These are phyloP conservation scores for Camellia oleifera DNA, from an alignment of 179 eudicot genomes.

Conservation along the genomic window DNA sequence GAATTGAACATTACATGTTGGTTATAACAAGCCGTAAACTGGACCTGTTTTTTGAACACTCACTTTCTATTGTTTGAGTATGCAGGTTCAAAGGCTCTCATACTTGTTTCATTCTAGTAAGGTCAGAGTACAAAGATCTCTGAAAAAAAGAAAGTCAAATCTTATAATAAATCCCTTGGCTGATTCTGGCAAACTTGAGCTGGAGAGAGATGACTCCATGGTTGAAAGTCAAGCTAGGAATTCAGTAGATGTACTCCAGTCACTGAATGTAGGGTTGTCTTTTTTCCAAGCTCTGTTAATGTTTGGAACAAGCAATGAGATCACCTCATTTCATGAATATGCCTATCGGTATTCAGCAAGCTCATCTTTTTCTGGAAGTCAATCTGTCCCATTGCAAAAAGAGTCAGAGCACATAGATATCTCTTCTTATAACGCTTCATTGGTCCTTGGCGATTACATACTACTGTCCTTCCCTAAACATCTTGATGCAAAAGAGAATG, in stretches of 20 bases:
- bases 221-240: neutral
- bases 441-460: constrained; percentile 19
- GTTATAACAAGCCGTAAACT: too few species aligned
- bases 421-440: constrained; percentile 11
- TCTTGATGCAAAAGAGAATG: constrained; percentile 18
- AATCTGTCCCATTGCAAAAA: constrained; percentile 3
- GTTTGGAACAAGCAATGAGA: neutral
- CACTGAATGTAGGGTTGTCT: neutral
- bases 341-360: too few species aligned
- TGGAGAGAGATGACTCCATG: neutral
- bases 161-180: neutral
- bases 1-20: too few species aligned
- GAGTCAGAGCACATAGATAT: neutral
- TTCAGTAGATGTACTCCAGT: neutral
- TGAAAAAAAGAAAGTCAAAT: constrained; percentile 1
- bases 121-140: constrained; percentile 6
- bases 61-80: too few species aligned
- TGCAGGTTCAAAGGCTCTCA: constrained; percentile 25
- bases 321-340: neutral
- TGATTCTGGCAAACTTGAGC: neutral
- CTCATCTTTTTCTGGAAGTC: constrained; percentile 10
- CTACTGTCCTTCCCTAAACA: constrained; percentile 19
- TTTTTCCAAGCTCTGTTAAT: neutral
- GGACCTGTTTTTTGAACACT: too few species aligned
- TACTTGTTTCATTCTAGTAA: constrained; percentile 14